These are phyloP conservation scores for Colletotrichum cuscutae DNA, from an alignment of 2,329 filamentous ascomycete species.

Conservation along the genomic window DNA sequence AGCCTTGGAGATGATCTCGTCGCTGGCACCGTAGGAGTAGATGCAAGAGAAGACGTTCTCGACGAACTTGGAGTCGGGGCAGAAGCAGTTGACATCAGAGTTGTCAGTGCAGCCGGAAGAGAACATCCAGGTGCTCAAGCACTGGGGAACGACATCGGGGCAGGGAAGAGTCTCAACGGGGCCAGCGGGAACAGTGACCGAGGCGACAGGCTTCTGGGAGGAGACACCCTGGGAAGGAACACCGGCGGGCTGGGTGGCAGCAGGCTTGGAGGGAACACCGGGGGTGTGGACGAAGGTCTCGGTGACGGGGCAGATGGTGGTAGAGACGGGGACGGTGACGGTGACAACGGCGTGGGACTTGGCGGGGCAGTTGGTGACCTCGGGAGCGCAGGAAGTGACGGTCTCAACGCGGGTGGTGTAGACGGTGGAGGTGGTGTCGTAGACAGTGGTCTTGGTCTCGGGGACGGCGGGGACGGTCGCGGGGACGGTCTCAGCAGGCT, in stretches of 20 bases:
- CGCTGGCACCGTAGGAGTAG: conserved; percentile 76
- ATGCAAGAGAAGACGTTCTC: conserved; percentile 85
- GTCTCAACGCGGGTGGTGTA: conserved; percentile 61
- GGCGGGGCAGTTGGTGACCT: conserved; percentile 62
- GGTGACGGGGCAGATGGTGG: conserved; percentile 71
- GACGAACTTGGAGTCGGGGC: conserved; percentile 81
- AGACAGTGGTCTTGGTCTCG: conserved; percentile 43
- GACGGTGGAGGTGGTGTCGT: conserved; percentile 59
- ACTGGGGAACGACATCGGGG: conserved; percentile 83
- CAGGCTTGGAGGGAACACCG: conserved; percentile 36
- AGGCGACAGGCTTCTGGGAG: conserved; percentile 35
- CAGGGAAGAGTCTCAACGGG: conserved; percentile 62
- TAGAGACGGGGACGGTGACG: conserved; percentile 65
- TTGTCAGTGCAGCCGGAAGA: conserved; percentile 79
- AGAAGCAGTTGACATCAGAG: conserved; percentile 87
- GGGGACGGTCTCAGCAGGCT: conserved; percentile 25
- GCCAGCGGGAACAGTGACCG: conserved; percentile 39
- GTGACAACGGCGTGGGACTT: conserved; percentile 54
- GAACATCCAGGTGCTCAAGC: conserved; percentile 91
- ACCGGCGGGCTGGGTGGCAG: neutral
- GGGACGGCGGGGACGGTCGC: conserved; percentile 36
- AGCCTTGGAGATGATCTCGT: conserved; percentile 74
- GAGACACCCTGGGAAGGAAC: conserved; percentile 33
- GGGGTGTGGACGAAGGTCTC: conserved; percentile 58
- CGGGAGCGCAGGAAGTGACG: conserved; percentile 59